phyloP scores from a whole-genome alignment of 2,329 filamentous ascomycete species.

The Botryotinia globosa region DNA sequence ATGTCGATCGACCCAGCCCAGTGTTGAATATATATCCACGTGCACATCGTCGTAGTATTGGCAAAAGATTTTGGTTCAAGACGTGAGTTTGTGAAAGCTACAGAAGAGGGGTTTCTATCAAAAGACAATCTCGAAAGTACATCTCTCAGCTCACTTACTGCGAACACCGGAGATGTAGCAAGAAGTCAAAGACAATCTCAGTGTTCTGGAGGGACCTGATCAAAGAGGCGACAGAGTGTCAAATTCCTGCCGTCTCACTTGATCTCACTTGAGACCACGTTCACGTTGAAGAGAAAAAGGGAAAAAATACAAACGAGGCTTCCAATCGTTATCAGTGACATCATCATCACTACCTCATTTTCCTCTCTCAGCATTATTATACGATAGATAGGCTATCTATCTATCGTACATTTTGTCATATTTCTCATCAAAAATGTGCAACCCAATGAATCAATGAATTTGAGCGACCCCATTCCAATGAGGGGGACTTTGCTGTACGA shows the following conservation, averaged over 20 bases:
- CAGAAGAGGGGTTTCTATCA: neutral
- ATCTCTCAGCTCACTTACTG: neutral
- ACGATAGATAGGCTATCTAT: neutral
- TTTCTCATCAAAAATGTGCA: no score
- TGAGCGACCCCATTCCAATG: neutral
- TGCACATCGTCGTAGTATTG: neutral
- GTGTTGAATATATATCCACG: neutral
- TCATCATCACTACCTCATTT: neutral
- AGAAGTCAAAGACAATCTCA: neutral
- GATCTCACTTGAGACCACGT: neutral
- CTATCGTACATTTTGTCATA: neutral
- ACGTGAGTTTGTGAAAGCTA: neutral
- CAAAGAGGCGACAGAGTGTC: neutral
- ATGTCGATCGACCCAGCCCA: neutral
- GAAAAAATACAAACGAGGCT: neutral
- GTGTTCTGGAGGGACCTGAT: neutral
- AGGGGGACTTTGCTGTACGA: neutral
- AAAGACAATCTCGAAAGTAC: neutral
- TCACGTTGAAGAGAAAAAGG: neutral
- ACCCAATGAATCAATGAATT: neutral
- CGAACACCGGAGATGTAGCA: neutral
- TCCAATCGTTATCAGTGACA: neutral
- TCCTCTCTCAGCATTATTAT: neutral
- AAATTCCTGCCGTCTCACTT: neutral
- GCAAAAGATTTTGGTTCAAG: neutral